Evolutionary conservation across 371 early-diverging fungal species (phyloP).

Genomic region (Actinomortierella wolfii): DNA sequence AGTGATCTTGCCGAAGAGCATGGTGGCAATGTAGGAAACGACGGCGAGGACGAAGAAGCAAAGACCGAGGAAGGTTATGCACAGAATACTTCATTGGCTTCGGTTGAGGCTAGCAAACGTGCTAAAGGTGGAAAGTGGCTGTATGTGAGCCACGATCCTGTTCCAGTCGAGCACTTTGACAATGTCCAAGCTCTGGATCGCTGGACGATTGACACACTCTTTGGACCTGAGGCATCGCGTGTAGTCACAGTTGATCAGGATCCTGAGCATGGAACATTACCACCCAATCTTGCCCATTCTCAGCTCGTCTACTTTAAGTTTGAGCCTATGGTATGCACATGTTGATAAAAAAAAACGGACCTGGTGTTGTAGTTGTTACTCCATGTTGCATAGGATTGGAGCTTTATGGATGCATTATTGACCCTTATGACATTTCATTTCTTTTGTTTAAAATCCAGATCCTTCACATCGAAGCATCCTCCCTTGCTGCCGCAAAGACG

Average conservation of each 20-base stretch:
- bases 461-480: conserved; percentile 63
- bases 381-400: too few relatives aligned
- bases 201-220: conserved; percentile 47
- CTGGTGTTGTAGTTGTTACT: too few relatives aligned
- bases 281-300: conserved; percentile 16
- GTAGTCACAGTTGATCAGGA: conserved; percentile 28
- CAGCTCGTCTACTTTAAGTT: conserved; percentile 63
- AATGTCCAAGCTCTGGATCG: conserved; percentile 19
- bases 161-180: conserved; percentile 25
- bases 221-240: conserved; percentile 46
- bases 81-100: conserved; percentile 27
- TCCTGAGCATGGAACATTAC: conserved; percentile 9
- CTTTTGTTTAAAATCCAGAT: conserved; percentile 46
- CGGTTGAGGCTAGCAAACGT: conserved; percentile 30
- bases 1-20: neutral
- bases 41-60: conserved; percentile 9
- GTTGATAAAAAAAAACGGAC: too few relatives aligned
- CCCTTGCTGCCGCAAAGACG: conserved; percentile 55
- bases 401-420: too few relatives aligned
- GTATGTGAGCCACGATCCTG: conserved; percentile 65
- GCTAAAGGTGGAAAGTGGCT: conserved; percentile 67
- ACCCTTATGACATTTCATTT: neutral
- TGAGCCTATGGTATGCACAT: conserved; percentile 60
- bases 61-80: conserved; percentile 17
- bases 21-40: conserved; percentile 3